Conservation (phyloP, 176 grass and related monocot species). For the Oryza punctata region DNA sequence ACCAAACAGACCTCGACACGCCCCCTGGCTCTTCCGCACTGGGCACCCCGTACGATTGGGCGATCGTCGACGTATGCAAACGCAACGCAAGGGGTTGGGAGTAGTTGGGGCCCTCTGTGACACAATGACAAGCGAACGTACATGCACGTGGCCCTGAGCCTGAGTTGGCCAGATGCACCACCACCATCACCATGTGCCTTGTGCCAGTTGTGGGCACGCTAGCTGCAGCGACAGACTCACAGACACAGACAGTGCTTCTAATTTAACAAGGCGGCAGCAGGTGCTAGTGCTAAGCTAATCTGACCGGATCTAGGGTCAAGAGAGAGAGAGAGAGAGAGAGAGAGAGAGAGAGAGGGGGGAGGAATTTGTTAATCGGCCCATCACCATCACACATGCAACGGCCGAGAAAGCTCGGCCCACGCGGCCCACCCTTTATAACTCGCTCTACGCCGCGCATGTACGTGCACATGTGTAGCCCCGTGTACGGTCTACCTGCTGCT, state of each 20-base stretch:
- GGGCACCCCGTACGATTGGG: too few relatives aligned
- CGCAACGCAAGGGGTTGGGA: too few relatives aligned
- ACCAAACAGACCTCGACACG: too few relatives aligned
- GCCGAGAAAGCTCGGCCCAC: background rate
- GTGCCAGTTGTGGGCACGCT: background rate
- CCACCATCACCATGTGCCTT: background rate
- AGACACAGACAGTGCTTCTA: too few relatives aligned
- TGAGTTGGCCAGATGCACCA: background rate
- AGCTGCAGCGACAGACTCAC: too few relatives aligned
- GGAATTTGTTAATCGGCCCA: background rate
- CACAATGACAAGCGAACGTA: background rate
- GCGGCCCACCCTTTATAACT: background rate
- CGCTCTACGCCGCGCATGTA: background rate
- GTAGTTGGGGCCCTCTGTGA: too few relatives aligned
- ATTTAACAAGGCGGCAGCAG: too few relatives aligned
- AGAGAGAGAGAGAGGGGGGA: background rate
- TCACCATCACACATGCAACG: constrained; percentile 7
- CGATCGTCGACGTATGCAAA: too few relatives aligned
- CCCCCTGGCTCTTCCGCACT: too few relatives aligned
- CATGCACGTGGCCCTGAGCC: background rate
- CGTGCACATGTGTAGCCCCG: background rate
- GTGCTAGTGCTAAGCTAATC: background rate
- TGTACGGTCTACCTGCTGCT: background rate
- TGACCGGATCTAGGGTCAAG: background rate
- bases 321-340: background rate